Evolutionary conservation across 495 filamentous ascomycete genomes (phyloP), one percentile per base, ranked within the genome.

Genomic region (Chaetomium cochliodes): DNA sequence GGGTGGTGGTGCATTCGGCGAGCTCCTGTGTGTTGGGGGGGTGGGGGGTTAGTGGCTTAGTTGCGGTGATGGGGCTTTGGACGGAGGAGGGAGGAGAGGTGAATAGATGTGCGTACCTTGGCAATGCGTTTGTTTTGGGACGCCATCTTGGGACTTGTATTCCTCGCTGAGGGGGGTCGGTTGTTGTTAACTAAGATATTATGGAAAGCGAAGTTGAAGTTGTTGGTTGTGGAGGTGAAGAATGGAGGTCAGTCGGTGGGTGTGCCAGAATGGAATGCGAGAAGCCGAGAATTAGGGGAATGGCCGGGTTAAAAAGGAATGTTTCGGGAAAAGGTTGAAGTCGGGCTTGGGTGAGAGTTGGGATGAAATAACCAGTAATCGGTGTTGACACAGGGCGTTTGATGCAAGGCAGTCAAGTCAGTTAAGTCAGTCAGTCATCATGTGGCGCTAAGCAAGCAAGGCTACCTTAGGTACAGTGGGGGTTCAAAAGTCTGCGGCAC

Each of bases 21-120:
- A 90, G 82, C 74, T 96, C 91, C 91, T 96, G 65, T 16, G 42
- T 96, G 65, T 16, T 39, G 26, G 30, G 26, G 30, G 2, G 50
- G 63, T 20, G 44, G 30, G 30, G 33, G 33, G 30, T 68, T 28
- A 30, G 28, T 30, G 28, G 28, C 3, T 6, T 37, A 8, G 33
- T 37, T 37, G 1, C 47, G 52, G n/a, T n/a, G 8, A 2, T 20
- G 44, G 37, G 49, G 23, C 23, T 23, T 0, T 23, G 28, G 5
- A 26, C 30, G 54, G 23, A 23, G 47, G 64, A 8, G 42, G 33
- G 13, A 6, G 33, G 44, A 6, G 28, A 30, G 28, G n/a, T n/a
- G n/a, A n/a, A n/a, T n/a, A 3, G 22, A 6, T 8, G 37, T 44
- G 26, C 55, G 22, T 77, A 84, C 87, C 80, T 88, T 88, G 56